A percentile compares a stretch with the other conserved stretches of the same genome.
Evolutionary conservation across 1,284 basidiomycete species (phyloP).

Genomic region (Malassezia dermatis): DNA sequence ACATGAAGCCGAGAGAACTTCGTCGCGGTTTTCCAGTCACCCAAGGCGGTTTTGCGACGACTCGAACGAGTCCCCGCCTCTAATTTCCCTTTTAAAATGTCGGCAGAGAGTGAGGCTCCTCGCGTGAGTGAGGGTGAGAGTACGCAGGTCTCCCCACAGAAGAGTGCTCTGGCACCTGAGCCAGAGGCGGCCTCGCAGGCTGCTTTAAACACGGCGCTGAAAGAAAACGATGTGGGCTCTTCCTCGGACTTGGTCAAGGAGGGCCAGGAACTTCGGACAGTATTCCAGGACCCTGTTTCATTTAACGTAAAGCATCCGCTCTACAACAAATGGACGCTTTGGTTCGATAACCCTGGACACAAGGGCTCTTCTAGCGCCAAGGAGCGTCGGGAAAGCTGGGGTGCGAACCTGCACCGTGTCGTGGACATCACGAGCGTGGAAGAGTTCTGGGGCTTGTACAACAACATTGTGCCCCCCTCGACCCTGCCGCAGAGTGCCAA

Average conservation of each 20-base stretch:
- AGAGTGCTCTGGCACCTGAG: constrained; percentile 21
- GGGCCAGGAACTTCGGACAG: constrained; percentile 32
- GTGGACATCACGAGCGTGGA: constrained; percentile 43
- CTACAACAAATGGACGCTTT: constrained; percentile 44
- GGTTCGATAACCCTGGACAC: constrained; percentile 46
- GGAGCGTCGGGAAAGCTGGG: constrained; percentile 44
- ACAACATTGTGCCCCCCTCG: constrained; percentile 95
- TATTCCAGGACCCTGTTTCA: constrained; percentile 41
- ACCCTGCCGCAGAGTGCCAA: constrained; percentile 88
- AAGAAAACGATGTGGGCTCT: constrained; percentile 15
- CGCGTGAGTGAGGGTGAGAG: background rate
- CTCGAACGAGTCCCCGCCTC: background rate
- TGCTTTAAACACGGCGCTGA: constrained; percentile 30
- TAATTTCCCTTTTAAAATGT: background rate
- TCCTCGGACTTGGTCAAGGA: constrained; percentile 8
- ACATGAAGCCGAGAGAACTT: background rate
- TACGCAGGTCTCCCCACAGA: background rate
- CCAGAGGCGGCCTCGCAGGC: constrained; percentile 33
- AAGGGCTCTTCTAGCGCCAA: constrained; percentile 35
- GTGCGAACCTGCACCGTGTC: constrained; percentile 46
- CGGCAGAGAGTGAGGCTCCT: background rate
- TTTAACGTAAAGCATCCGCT: constrained; percentile 48
- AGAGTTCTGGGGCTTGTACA: constrained; percentile 59
- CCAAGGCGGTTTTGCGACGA: background rate
- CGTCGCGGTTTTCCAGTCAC: background rate